Conservation (phyloP, 176 grass and related monocot genomes). For the Otatea glauca region DNA sequence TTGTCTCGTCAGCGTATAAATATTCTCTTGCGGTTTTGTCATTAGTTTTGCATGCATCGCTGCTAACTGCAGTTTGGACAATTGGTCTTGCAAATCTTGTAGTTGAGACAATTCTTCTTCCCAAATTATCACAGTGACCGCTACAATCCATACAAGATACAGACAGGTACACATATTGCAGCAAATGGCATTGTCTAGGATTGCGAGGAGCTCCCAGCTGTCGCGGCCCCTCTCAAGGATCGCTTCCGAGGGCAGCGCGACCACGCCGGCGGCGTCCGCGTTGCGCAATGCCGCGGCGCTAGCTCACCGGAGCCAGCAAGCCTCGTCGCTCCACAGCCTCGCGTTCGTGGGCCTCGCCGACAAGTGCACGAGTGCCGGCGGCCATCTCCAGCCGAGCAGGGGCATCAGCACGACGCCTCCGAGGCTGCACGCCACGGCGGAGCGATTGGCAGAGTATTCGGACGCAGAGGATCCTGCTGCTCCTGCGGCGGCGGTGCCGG, state of each 20-base stretch:
- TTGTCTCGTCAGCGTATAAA: neutral
- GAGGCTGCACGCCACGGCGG: conserved; percentile 37
- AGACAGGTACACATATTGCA: neutral
- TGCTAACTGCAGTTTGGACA: neutral
- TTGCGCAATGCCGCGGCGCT: conserved; percentile 17
- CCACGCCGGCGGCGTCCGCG: conserved; percentile 1
- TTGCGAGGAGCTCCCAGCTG: conserved; percentile 54
- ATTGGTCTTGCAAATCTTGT: neutral
- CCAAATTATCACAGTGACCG: neutral
- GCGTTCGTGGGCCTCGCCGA: conserved; percentile 17
- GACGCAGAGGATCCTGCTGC: conserved; percentile 23
- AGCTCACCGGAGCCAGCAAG: neutral
- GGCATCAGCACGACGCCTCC: conserved; percentile 51
- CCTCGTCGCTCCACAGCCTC: conserved; percentile 37
- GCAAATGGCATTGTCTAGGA: conserved; percentile 60
- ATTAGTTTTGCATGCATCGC: neutral
- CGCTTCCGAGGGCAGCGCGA: conserved; percentile 35
- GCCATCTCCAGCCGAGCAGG: conserved; percentile 19
- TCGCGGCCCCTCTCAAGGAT: conserved; percentile 58
- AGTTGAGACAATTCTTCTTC: neutral
- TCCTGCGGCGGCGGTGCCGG: conserved; percentile 27
- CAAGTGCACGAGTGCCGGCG: neutral
- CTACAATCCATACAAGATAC: too few species aligned
- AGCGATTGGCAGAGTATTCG: conserved; percentile 29
- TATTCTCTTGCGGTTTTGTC: conserved; percentile 2